Base-by-base conservation (phyloP, 345 rosid genomes). In the Populus davidiana region DNA sequence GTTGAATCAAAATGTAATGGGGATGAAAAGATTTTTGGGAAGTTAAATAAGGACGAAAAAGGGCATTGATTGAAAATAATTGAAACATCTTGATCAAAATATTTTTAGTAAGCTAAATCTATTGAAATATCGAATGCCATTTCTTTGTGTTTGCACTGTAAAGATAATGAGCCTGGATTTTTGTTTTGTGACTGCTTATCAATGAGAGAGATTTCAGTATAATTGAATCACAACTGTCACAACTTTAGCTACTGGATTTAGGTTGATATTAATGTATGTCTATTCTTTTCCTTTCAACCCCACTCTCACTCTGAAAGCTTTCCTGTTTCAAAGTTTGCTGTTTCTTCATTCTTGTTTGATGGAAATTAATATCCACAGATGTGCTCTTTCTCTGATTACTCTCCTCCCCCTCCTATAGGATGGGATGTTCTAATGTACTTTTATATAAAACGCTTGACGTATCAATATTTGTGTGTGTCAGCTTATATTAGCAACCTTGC, bases 401-500 rank as follows among this genome's bases (percentile, higher is more conserved):
- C 2, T 47, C 59, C 23, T 23, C 38, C 59, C 2, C 9, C 0
- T 54, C 6, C 27, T 68, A 35, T 25, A 4, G 13, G 56, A 7
- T 18, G 36, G 63, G 38, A 29, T 14, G 5, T 52, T 11, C 1
- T 52, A 36, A 50, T 35, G 64, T 25, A 36, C 25, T 59, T 23
- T 54, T 49, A 49, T 35, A 38, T 62, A 16, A 25, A 66, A 20
- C 17, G 20, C 43, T 50, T 38, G 39, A 27, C 16, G 10, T 21
- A 38, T 33, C 3, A 17, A 69, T 35, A 14, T 73, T 36, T 44
- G 36, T 4, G 18, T 56, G 20, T 79, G 27, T 49, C 78, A 79
- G 82, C 78, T 79, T 74, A 79, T 79, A 61, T 5, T 79, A 69
- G 82, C 75, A 68, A 79, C 78, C 63, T 69, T 62, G 63, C 82